These are phyloP conservation scores for Globisporangium cystogenes DNA, from an alignment of 352 stramenopile genomes.

Conservation along the genomic window DNA sequence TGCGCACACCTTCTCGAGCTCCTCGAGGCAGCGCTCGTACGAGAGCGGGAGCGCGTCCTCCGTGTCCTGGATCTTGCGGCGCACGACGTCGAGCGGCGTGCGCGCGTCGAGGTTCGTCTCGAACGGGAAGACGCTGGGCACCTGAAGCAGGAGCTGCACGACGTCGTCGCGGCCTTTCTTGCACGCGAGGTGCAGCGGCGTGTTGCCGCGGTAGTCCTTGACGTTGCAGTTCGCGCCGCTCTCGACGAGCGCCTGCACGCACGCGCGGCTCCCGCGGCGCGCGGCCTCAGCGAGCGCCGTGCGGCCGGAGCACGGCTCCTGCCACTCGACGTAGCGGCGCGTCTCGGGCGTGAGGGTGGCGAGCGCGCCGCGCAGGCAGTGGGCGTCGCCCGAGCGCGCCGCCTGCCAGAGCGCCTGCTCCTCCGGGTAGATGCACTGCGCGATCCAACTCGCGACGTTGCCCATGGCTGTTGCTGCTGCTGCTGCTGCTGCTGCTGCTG, in stretches of 20 bases:
- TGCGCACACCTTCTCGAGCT: slow-evolving; percentile 37
- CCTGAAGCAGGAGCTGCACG: slow-evolving; percentile 36
- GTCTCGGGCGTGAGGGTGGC: slow-evolving; percentile 32
- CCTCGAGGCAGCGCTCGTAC: slow-evolving; percentile 48
- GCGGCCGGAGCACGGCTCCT: slow-evolving; percentile 37
- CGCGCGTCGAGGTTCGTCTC: slow-evolving; percentile 37
- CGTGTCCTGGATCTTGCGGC: slow-evolving; percentile 20
- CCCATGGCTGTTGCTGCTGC: slow-evolving; percentile 31
- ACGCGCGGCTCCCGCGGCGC: slow-evolving; percentile 34
- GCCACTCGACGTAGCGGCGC: slow-evolving; percentile 44
- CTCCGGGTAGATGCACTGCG: slow-evolving; percentile 44
- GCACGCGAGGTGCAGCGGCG: slow-evolving; percentile 47
- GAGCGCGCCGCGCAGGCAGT: slow-evolving; percentile 26
- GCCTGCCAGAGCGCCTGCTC: slow-evolving; percentile 55
- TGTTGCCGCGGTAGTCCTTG: slow-evolving; percentile 43
- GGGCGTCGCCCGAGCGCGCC: slow-evolving; percentile 30
- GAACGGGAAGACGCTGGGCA: slow-evolving; percentile 33
- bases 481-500: too few relatives aligned
- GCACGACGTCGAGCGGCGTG: slow-evolving; percentile 39
- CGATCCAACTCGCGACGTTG: slow-evolving; percentile 39
- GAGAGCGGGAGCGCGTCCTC: slow-evolving; percentile 16
- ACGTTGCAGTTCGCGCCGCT: slow-evolving; percentile 45
- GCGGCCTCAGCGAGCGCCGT: slow-evolving; percentile 42
- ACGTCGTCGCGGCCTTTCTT: slow-evolving; percentile 34
- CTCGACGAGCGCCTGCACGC: slow-evolving; percentile 32